Evolutionary conservation across 2,329 filamentous ascomycete species (phyloP).

Genomic region (Nothomitra cinnamomea): DNA sequence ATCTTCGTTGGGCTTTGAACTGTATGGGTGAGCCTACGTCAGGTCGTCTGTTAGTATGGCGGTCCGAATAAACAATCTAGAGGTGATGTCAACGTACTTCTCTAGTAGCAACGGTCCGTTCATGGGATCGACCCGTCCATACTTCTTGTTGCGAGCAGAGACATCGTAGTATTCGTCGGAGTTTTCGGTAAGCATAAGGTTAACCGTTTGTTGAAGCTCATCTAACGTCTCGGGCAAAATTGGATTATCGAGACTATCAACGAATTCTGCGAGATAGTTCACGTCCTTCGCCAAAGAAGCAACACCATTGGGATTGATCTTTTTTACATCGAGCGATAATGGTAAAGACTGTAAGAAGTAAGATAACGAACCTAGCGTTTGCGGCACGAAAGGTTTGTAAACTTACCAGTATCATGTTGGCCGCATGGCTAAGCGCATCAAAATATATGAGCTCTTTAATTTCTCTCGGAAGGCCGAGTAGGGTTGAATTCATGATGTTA

Average conservation of each 20-base stretch:
- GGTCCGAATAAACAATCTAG: slow-evolving; percentile 8
- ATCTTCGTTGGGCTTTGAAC: slow-evolving; percentile 40
- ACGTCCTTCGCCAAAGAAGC: slow-evolving; percentile 69
- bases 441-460: slow-evolving; percentile 98
- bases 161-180: slow-evolving; percentile 97
- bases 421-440: slow-evolving; percentile 81
- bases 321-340: slow-evolving; percentile 58
- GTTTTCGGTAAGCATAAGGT: slow-evolving; percentile 71
- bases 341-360: slow-evolving; percentile 10
- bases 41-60: slow-evolving; percentile 9
- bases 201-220: slow-evolving; percentile 83
- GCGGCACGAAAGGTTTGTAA: neutral
- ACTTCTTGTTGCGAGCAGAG: slow-evolving; percentile 77
- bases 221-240: slow-evolving; percentile 80
- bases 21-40: slow-evolving; percentile 42
- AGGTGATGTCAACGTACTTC: slow-evolving; percentile 41
- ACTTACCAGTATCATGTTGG: slow-evolving; percentile 62
- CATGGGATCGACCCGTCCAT: slow-evolving; percentile 77
- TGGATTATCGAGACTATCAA: slow-evolving; percentile 71
- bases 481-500: slow-evolving; percentile 91
- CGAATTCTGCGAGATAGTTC: slow-evolving; percentile 68
- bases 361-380: neutral
- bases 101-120: slow-evolving; percentile 82
- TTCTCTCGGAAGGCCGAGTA: slow-evolving; percentile 80
- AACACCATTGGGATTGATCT: slow-evolving; percentile 78